Evolutionary conservation across 306 rosid species (phyloP), one percentile per base, ranked within the genome.

Genomic region (Hippophae gyantsensis): DNA sequence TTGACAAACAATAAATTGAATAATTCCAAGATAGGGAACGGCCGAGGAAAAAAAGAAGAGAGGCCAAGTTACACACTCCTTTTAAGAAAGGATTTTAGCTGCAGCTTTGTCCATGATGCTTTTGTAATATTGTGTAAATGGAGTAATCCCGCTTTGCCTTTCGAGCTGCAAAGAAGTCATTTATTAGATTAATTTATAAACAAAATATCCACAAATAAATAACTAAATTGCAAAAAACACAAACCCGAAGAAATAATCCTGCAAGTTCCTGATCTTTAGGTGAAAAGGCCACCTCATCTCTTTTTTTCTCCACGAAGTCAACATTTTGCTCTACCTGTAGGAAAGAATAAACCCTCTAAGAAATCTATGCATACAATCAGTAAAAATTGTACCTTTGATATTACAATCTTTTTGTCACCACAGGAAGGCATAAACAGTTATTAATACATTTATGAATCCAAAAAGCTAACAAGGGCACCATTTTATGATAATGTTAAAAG

Each of bases 191-290:
- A 58, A 60, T 6, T 9, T 1, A 42, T 2, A 61, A 14, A 49
- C 25, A 64, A 45, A 65, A 38, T 48, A 55, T 47, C 6, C 40
- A 1, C 51, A 14, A 54, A 38, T 45, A 42, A 3, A 13, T 45
- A 32, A 51, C 11, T 5, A 18, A 18, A 5, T 32, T 25, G 9
- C 32, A 46, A 46, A 25, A 58, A 52, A 23, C 56, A 63, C 65
- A 74, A 56, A 92, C 98, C 96, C 80, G 93, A 82, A 88, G 94
- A 82, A 92, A 88, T 48, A 72, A 60, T 69, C 82, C 96, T 23
- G 78, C 85, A 43, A 80, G 77, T 75, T 78, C 88, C 59, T 73
- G 86, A 75, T 92, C 96, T 48, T 78, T 85, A 0, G 99, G 99
- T 45, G 95, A 88, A 81, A 88, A 88, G 51, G 92, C 63, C 65